Conservation (phyloP, 192 early-diverging fungal species). For the Coemansia sp. region DNA sequence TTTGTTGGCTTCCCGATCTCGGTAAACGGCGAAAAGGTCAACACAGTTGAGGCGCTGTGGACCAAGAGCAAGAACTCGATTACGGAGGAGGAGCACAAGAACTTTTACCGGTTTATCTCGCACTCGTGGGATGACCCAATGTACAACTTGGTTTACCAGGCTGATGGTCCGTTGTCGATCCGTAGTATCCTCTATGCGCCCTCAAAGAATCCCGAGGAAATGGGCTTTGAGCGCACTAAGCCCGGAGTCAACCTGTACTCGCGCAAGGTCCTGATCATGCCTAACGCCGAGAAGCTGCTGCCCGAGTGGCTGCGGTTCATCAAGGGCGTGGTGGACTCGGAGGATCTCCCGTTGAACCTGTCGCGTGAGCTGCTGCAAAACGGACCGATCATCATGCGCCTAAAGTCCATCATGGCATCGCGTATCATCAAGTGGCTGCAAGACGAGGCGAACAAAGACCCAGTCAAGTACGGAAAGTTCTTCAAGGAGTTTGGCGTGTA, state of each 20-base stretch:
- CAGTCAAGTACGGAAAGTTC: constrained; percentile 68
- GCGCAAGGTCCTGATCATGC: constrained; percentile 94
- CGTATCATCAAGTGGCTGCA: constrained; percentile 87
- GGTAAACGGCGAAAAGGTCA: constrained; percentile 78
- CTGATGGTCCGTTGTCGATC: constrained; percentile 93
- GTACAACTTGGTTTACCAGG: constrained; percentile 85
- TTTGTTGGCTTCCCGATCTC: constrained; percentile 98
- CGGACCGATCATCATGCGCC: constrained; percentile 71
- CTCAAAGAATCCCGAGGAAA: constrained; percentile 52
- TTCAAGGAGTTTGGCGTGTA: constrained; percentile 69
- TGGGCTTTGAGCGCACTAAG: constrained; percentile 58
- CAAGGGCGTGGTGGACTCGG: constrained; percentile 91
- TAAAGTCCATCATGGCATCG: constrained; percentile 84
- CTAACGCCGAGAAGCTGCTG: constrained; percentile 81
- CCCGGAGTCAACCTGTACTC: constrained; percentile 91
- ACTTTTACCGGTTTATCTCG: constrained; percentile 83
- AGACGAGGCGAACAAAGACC: constrained; percentile 61
- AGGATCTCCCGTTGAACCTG: constrained; percentile 97
- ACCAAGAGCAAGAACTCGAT: constrained; percentile 76
- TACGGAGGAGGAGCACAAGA: constrained; percentile 76
- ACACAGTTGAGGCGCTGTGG: constrained; percentile 95
- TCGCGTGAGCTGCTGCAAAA: constrained; percentile 97
- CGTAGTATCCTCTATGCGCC: constrained; percentile 85
- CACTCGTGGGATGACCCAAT: constrained; percentile 73
- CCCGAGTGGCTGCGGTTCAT: constrained; percentile 90